Evolutionary conservation across 2,329 filamentous ascomycete genomes (phyloP), one percentile per base, ranked within the genome.

Genomic region (Clarireedia homoeocarpa): DNA sequence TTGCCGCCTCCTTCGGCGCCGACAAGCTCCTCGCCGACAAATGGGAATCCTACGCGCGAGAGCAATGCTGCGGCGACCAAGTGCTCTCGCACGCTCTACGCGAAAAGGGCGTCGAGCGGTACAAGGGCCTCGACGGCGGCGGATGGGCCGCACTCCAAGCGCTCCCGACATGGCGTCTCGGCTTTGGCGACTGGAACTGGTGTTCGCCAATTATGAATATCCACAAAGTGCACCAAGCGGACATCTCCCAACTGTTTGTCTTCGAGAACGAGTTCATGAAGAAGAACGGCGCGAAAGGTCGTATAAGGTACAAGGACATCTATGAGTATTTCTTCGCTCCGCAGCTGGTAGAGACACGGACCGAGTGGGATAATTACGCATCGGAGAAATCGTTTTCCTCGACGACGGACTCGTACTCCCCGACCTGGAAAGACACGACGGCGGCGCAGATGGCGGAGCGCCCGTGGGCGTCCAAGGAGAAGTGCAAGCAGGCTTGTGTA

Each of bases 1-100:
- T 85, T 74, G 45, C 20, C 15, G 12, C 23, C 14, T 56, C 55
- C 6, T 56, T 60, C 46, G 49, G 47, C 10, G 39, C 56, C 36
- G 56, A 58, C n/a, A 34, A 26, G 7, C 42, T 36, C 20, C 15
- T 59, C 2, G 57, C 57, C 27, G 17, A 34, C 5, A 42, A 26
- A 27, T 59, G 51, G 23, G 57, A 59, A 15, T 26, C 15, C 0
- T 59, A 59, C 46, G 54, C 49, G 3, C 7, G 15, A 20, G 54
- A 57, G 24, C 57, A 59, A 45, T 59, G 57, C 14, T 59, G 57
- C 26, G 57, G 57, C 17, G 57, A 59, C 51, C 57, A 59, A 15
- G 57, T 59, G 1, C 54, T 59, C 14, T 53, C 54, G 3, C 57
- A 59, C 47, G 57, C 55, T 2, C 7, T 59, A 23, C 47, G 48